Evolutionary conservation across 2,329 filamentous ascomycete genomes (phyloP).

Genomic region (Zopfia rhizophila): DNA sequence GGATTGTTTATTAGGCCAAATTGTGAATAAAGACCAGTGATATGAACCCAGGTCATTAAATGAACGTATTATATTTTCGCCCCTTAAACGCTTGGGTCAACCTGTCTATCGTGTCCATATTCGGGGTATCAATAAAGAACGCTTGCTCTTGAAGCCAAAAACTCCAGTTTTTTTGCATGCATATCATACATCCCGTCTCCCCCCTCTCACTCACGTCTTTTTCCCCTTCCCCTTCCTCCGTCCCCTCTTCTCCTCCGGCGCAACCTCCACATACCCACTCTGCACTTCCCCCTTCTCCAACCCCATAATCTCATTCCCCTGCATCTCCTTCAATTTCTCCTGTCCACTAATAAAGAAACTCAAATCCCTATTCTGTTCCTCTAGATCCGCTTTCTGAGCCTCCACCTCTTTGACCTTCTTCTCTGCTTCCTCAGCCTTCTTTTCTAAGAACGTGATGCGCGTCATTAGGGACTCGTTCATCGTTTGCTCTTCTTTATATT

Average conservation of each 20-base stretch:
- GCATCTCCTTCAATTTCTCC: conserved; percentile 79
- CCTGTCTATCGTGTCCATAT: no score
- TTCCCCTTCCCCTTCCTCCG: conserved; percentile 42
- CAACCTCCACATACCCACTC: conserved; percentile 44
- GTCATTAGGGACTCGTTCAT: conserved; percentile 83
- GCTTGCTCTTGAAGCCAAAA: no score
- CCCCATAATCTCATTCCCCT: conserved; percentile 76
- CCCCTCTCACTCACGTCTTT: conserved; percentile 24
- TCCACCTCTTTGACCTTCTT: conserved; percentile 53
- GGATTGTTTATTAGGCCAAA: no score
- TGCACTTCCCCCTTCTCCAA: conserved; percentile 70
- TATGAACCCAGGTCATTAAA: no score
- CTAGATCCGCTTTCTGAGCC: conserved; percentile 74
- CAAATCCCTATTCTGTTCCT: conserved; percentile 87
- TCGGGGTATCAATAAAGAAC: no score
- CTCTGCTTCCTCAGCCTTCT: conserved; percentile 67
- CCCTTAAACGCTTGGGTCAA: no score
- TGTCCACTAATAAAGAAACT: conserved; percentile 87
- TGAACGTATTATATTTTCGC: no score
- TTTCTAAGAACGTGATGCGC: conserved; percentile 77
- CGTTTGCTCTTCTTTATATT: conserved; percentile 86
- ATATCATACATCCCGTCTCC: no score
- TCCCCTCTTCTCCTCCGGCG: conserved; percentile 29
- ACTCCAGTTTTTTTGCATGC: no score
- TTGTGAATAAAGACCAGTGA: no score